Percentiles rank a stretch among this genome's conserved stretches.
phyloP scores from a whole-genome alignment of 352 stramenopile species.

The Phytophthora tubulina region DNA sequence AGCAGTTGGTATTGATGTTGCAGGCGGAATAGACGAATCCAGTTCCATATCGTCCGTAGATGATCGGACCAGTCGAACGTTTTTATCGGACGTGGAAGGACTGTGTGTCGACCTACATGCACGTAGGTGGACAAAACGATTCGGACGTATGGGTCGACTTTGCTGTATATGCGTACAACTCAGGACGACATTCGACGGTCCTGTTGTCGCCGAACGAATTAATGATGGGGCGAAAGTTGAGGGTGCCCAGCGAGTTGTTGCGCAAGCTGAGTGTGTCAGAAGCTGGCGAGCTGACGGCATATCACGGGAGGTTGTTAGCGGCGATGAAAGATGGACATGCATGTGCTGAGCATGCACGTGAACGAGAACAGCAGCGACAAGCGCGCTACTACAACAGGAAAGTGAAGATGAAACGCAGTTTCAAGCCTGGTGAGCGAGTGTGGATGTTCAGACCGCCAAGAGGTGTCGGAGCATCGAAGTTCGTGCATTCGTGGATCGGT shows the following conservation, averaged over 20 bases:
- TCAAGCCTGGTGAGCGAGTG: not conserved
- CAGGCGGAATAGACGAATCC: not conserved
- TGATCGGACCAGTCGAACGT: too few species aligned
- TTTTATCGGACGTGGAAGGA: not conserved
- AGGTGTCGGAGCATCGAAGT: constrained; percentile 3
- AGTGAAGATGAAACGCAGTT: not conserved
- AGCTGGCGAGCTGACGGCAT: not conserved
- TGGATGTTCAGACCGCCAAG: constrained; percentile 1
- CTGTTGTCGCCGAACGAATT: not conserved
- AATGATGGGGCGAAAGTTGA: constrained; percentile 1
- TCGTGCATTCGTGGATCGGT: constrained; percentile 6
- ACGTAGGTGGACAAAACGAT: not conserved
- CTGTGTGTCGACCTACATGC: not conserved
- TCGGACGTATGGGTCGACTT: not conserved
- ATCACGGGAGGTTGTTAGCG: not conserved
- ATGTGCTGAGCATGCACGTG: not conserved
- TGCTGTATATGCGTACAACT: constrained; percentile 6
- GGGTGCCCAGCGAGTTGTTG: not conserved
- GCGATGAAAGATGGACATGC: not conserved
- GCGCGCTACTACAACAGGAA: not conserved
- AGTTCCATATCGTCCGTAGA: not conserved
- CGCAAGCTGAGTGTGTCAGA: not conserved
- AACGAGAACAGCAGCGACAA: not conserved
- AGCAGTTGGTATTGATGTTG: not conserved
- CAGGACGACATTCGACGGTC: not conserved